Evolutionary conservation across 1,284 basidiomycete species (phyloP), one percentile per base, ranked within the genome.

Genomic region (Rhizoctonia solani): DNA sequence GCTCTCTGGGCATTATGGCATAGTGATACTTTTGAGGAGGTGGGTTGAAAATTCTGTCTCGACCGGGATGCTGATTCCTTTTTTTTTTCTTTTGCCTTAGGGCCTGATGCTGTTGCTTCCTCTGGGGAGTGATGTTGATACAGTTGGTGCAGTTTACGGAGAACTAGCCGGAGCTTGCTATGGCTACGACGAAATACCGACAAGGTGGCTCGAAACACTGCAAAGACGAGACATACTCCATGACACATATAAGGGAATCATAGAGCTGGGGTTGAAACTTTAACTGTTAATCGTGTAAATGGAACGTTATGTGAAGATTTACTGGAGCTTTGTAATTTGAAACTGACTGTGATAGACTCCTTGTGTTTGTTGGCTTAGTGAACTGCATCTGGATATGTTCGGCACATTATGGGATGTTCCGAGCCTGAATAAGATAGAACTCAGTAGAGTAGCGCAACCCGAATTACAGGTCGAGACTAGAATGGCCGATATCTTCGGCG

Each of bases 51-150:
- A 41, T 29, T 14, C 52, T 25, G 14, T 37, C 27, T 19, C 14
- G 29, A 49, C 11, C 25, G 32, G 54, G 30, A 14, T 9, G 11
- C 44, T 55, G 21, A 39, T 32, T 42, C 23, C 21, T 61, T 6
- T 32, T 23, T 5, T 32, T 14, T 21, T n/a, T n/a, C n/a, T n/a
- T n/a, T n/a, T n/a, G n/a, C n/a, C 14, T 19, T 42, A 69, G 69
- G 70, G 70, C n/a, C 27, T 61, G 27, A 29, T 71, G 39, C 39
- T 65, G 19, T 44, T 68, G 4, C 66, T 69, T 19, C 59, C 58
- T 11, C 54, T 71, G 11, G 70, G 70, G 11, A 46, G 42, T 19
- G 70, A 71, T 32, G 70, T 68, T n/a, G 70, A 71, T 37, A 69
- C 70, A 14, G 66, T 69, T 3, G 29, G 70, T 14, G 66, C 68